Conservation (phyloP, 306 rosid genomes). For the Chamaecrista fasciculata region DNA sequence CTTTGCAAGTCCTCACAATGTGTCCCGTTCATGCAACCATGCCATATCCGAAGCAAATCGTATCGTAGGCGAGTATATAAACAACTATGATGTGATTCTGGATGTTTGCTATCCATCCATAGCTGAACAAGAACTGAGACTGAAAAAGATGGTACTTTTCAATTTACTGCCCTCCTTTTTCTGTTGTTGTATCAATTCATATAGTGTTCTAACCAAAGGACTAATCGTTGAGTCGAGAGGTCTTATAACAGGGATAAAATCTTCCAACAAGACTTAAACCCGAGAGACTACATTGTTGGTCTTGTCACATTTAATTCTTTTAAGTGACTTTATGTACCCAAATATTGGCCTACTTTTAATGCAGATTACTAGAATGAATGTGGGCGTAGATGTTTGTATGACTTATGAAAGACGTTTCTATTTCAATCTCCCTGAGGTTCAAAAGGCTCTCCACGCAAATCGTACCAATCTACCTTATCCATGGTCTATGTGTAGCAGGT, state of each 20-base stretch:
- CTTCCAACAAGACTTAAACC: no score
- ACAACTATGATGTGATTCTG: constrained; percentile 74
- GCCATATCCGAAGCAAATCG: constrained; percentile 49
- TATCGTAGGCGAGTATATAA: constrained; percentile 57
- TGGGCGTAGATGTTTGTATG: constrained; percentile 86
- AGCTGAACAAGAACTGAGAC: constrained; percentile 74
- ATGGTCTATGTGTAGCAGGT: constrained; percentile 84
- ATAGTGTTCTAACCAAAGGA: no score
- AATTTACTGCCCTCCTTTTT: not conserved
- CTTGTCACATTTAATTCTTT: not conserved
- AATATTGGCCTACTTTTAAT: not conserved
- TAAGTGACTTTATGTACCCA: not conserved
- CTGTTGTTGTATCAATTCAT: constrained; percentile 19
- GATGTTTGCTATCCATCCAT: constrained; percentile 89
- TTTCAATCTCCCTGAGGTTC: constrained; percentile 85
- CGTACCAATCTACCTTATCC: constrained; percentile 69
- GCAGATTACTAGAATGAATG: constrained; percentile 80
- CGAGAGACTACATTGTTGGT: no score
- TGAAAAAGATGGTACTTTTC: constrained; percentile 57
- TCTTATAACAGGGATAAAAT: no score
- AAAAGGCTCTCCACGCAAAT: constrained; percentile 89
- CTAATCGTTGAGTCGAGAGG: no score
- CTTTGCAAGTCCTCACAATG: constrained; percentile 48
- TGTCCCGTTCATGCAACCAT: constrained; percentile 45
- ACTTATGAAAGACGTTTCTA: constrained; percentile 53